These are phyloP conservation scores for Cladophialophora bantiana DNA, from an alignment of 2,329 filamentous ascomycete genomes.

Conservation along the genomic window DNA sequence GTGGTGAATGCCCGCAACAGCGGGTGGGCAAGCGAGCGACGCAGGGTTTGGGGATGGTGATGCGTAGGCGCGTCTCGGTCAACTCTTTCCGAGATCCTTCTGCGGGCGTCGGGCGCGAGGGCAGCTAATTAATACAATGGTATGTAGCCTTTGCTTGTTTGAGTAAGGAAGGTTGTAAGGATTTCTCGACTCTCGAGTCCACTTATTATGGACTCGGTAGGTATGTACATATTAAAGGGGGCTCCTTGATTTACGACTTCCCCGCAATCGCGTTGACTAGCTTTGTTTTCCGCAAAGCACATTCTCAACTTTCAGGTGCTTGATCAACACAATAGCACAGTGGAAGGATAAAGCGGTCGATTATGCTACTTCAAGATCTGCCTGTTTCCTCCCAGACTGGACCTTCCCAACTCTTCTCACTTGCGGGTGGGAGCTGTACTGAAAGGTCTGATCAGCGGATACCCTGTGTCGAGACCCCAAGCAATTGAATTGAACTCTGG, in stretches of 20 bases:
- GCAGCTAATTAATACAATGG: background rate
- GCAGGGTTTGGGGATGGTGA: background rate
- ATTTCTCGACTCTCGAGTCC: too few species aligned
- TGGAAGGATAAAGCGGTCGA: background rate
- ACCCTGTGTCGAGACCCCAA: conserved; percentile 36
- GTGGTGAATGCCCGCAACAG: background rate
- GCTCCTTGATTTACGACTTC: background rate
- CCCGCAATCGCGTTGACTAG: background rate
- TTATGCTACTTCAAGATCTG: background rate
- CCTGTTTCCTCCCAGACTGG: background rate
- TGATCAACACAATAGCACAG: background rate
- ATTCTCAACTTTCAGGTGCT: background rate
- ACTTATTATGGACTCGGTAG: too few species aligned
- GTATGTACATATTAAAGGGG: too few species aligned
- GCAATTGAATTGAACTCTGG: conserved; percentile 38
- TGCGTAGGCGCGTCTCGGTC: conserved; percentile 1
- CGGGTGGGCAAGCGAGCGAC: background rate
- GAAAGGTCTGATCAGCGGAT: conserved; percentile 32
- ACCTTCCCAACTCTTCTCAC: background rate
- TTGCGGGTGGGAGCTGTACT: conserved; percentile 8
- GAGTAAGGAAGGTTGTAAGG: background rate
- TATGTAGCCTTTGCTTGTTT: background rate
- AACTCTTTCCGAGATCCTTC: conserved; percentile 1
- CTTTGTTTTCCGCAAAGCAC: background rate
- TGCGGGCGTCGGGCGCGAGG: background rate